Base-by-base conservation (phyloP, 352 stramenopile genomes). In the Pythium phragmiticola region DNA sequence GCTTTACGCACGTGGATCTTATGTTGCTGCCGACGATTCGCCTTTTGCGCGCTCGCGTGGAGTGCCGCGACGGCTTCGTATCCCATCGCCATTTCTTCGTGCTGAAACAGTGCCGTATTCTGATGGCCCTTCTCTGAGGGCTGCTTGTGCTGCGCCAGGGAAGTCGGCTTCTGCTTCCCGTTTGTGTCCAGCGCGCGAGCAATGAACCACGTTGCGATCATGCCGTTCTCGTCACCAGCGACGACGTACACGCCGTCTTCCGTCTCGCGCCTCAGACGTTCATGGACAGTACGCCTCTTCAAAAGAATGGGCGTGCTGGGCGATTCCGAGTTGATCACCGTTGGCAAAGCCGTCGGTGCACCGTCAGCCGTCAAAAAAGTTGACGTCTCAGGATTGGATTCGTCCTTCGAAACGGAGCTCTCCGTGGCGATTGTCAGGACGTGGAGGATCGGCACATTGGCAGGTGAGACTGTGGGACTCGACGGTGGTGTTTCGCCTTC, bases 61-160 rank as follows among this genome's bases (percentile, higher is more conserved):
- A 90, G 68, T 13, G 74, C 74, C 17, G 66, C 69, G 21, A 90
- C 65, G 0, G 77, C 73, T 34, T 88, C 77, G 49, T 84, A 85
- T 9, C 70, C 73, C 14, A 90, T 51, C 4, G 72, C 47, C 61
- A 83, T 86, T 53, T 86, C 81, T 67, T 85, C 74, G 47, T 87
- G 78, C 45, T 85, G 78, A 36, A 86, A 74, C 19, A 74, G 53
- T 26, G 51, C 48, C 23, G 23, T 69, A 67, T 26, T 70, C 42
- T 60, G 41, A 55, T 57, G 53, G n/a, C 13, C 36, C 37, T 56
- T 48, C 36, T 13, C 28, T 7, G 60, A 42, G 8, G 60, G 3
- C 41, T 21, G 30, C 26, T 4, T 28, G 47, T n/a, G 34, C n/a
- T 41, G 13, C 16, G 26, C 7, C 12, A 28, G 13, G 11, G 13